Conservation (phyloP, 441 rosid species). For the Erodium trifolium region DNA sequence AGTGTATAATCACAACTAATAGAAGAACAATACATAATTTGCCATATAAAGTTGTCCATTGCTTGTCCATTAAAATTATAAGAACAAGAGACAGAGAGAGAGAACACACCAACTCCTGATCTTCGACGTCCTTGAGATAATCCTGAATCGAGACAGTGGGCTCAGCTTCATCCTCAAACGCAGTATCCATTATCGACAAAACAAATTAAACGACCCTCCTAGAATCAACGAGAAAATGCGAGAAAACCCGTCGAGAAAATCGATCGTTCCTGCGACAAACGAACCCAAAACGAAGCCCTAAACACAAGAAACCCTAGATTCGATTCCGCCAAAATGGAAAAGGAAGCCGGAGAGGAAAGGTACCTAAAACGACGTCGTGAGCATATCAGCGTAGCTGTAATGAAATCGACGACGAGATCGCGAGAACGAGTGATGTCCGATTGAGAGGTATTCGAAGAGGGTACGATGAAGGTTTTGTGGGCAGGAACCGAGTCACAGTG, state of each 20-base stretch:
- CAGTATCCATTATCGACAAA: not conserved
- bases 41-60: not conserved
- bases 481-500: not conserved
- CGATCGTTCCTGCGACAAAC: not conserved
- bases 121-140: conserved; percentile 26
- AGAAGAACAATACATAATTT: not conserved
- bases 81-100: not conserved
- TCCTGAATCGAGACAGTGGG: conserved; percentile 23
- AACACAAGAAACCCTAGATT: not conserved
- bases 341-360: not conserved
- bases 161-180: conserved; percentile 14
- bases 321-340: not conserved
- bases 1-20: not conserved
- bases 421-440: not conserved
- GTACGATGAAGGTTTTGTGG: not conserved
- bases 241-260: not conserved
- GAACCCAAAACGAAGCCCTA: not conserved
- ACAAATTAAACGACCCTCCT: not conserved
- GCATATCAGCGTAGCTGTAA: not conserved
- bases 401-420: not conserved
- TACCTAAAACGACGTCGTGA: not conserved
- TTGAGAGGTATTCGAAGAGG: not conserved
- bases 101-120: conserved; percentile 20
- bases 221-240: not conserved
- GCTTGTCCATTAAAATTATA: not conserved